Base-by-base conservation (phyloP, 2,329 filamentous ascomycete species). In the Ophiocordyceps robertsii region DNA sequence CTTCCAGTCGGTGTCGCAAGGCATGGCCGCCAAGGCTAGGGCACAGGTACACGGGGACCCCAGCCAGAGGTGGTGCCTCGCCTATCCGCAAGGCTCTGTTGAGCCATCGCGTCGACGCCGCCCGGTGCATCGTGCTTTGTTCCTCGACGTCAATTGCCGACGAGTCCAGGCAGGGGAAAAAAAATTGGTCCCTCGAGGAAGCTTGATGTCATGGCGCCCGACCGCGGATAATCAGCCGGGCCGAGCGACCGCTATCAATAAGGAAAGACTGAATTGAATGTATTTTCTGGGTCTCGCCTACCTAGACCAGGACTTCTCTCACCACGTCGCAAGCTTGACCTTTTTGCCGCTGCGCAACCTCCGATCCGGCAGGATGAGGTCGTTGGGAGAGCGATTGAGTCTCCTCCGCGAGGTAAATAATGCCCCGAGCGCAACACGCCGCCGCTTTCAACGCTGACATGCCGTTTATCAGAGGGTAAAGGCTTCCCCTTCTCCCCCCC, bases 301-400 rank as follows among this genome's bases (percentile, higher is more conserved):
- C n/a, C n/a, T 32, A 13, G 4, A 16, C 8, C 17, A 16, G 6
- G n/a, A 14, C n/a, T 16, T 36, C 17, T 36, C 17, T 16, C 33
- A 12, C 4, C n/a, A 17, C 6, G 14, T 27, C 24, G 24, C 24
- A 27, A 27, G 24, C 17, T 17, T 19, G 36, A 37, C 36, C 4
- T 19, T 3, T 11, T 10, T 16, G 17, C 36, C 9, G 36, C 36
- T 19, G 36, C 16, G 19, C 29, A 13, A 27, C 27, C n/a, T 16
- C 27, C 17, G 14, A 33, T 43, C n/a, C 46, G 40, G 39, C 54
- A 61, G 51, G 27, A 65, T 65, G 62, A 57, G 61, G 50, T 58
- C 68, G 50, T 61, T 83, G 64, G 59, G 75, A 56, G 77, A 78
- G 65, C 81, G 86, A 54, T 79, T 87, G 74, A 78, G 81, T 60